Conservation (phyloP, 768 basidiomycete species). For the Leucocoprinus leucothites region DNA sequence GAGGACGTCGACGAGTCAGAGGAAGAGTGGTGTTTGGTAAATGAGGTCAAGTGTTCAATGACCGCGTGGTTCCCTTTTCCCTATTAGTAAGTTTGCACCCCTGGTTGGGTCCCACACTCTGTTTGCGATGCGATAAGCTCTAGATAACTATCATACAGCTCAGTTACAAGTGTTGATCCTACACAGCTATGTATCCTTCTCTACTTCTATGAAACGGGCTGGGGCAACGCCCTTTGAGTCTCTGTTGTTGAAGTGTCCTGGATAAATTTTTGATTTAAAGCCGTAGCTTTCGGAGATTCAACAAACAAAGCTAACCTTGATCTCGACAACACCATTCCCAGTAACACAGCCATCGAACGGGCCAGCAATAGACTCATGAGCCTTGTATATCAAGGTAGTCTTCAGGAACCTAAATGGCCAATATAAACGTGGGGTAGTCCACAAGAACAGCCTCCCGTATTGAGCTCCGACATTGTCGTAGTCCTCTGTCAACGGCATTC, state of each 20-base stretch:
- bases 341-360: conserved; percentile 38
- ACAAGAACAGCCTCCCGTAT: conserved; percentile 68
- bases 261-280: neutral
- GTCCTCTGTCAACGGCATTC: conserved; percentile 41
- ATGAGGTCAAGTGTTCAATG: conserved; percentile 22
- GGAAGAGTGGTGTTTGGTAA: too few species aligned
- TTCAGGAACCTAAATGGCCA: conserved; percentile 39
- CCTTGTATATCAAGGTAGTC: conserved; percentile 23
- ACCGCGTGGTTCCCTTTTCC: conserved; percentile 17
- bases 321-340: neutral
- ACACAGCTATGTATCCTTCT: neutral
- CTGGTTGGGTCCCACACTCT: neutral
- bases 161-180: neutral
- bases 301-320: neutral
- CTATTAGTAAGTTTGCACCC: neutral
- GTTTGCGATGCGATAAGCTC: neutral
- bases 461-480: conserved; percentile 62
- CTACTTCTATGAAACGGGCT: neutral
- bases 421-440: conserved; percentile 66
- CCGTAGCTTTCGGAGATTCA: neutral
- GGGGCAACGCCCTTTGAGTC: neutral
- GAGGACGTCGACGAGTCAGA: conserved; percentile 8
- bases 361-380: conserved; percentile 51
- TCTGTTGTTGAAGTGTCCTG: neutral
- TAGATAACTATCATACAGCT: neutral